phyloP scores from a whole-genome alignment of 2,329 filamentous ascomycete genomes.

The Aspergillus candidus region DNA sequence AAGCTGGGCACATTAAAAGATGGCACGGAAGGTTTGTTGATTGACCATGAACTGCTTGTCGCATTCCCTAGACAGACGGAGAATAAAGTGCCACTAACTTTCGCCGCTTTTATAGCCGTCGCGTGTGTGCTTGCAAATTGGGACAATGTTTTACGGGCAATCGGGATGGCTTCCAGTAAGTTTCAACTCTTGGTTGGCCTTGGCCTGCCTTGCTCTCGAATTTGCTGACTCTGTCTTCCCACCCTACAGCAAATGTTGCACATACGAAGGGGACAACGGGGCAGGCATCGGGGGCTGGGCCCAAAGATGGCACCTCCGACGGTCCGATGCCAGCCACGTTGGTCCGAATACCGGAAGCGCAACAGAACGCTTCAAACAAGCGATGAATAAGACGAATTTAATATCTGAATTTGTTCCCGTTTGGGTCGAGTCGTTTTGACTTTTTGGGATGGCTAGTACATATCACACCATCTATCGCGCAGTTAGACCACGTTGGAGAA shows the following conservation, averaged over 20 bases:
- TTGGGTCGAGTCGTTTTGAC: too few relatives aligned
- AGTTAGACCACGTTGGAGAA: too few relatives aligned
- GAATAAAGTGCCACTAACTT: constrained; percentile 6
- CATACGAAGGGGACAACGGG: constrained; percentile 13
- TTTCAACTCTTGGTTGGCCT: constrained; percentile 8
- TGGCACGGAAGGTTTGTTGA: constrained; percentile 52
- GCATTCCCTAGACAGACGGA: too few relatives aligned
- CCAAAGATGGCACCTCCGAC: constrained; percentile 63
- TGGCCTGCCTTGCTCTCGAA: background rate
- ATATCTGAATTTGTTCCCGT: too few relatives aligned
- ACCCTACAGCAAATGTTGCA: constrained; percentile 23
- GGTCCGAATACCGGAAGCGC: constrained; percentile 38
- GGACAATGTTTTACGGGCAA: constrained; percentile 59
- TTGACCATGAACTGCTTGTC: background rate
- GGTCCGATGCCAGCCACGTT: constrained; percentile 35
- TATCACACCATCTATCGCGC: too few relatives aligned
- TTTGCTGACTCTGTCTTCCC: constrained; percentile 4
- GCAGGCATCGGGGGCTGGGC: constrained; percentile 9
- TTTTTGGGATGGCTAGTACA: too few relatives aligned
- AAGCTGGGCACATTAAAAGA: constrained; percentile 56
- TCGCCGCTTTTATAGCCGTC: constrained; percentile 43
- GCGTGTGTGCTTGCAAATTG: constrained; percentile 62
- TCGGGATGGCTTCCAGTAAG: constrained; percentile 60
- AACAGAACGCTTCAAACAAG: constrained; percentile 7
- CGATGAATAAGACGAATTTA: too few relatives aligned